These are phyloP conservation scores for Ichthyophthirius multifiliis DNA, from an alignment of 169 alveolate genomes.

Conservation along the genomic window DNA sequence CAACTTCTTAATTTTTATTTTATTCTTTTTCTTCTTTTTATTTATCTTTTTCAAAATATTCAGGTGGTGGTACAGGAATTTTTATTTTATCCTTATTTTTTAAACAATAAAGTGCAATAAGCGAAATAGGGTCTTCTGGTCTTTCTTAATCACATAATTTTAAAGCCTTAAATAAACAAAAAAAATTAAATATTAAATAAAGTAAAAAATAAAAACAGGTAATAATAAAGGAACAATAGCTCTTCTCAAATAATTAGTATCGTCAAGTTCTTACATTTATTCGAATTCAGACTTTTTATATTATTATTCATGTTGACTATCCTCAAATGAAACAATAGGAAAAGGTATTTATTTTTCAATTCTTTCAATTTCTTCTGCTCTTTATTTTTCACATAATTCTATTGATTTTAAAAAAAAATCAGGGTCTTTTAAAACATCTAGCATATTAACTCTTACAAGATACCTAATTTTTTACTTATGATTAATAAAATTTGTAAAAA, in stretches of 20 bases:
- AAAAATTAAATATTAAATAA: neutral
- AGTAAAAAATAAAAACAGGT: neutral
- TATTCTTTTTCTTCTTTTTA: neutral
- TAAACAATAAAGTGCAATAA: slow-evolving; percentile 69
- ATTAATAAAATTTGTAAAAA: too few relatives aligned
- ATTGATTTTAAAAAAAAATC: slow-evolving; percentile 76
- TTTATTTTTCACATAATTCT: slow-evolving; percentile 70
- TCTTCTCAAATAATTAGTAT: slow-evolving; percentile 45
- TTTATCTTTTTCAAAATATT: slow-evolving; percentile 7
- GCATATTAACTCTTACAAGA: slow-evolving; percentile 75
- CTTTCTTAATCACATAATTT: slow-evolving; percentile 70
- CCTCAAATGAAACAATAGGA: too few relatives aligned
- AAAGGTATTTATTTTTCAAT: slow-evolving; percentile 35
- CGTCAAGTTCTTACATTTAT: slow-evolving; percentile 35
- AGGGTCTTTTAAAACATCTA: slow-evolving; percentile 78
- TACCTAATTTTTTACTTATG: slow-evolving; percentile 45
- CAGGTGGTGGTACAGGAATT: slow-evolving; percentile 49
- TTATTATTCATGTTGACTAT: slow-evolving; percentile 19
- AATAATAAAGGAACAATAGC: slow-evolving; percentile 31
- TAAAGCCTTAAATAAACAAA: slow-evolving; percentile 60
- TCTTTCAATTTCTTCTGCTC: slow-evolving; percentile 67
- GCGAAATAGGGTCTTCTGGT: slow-evolving; percentile 77
- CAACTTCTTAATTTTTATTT: too few relatives aligned
- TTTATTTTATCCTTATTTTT: slow-evolving; percentile 65
- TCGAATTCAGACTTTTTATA: slow-evolving; percentile 58